Evolutionary conservation across 306 rosid genomes (phyloP), one percentile per base, ranked within the genome.

Genomic region (Cicer arietinum): DNA sequence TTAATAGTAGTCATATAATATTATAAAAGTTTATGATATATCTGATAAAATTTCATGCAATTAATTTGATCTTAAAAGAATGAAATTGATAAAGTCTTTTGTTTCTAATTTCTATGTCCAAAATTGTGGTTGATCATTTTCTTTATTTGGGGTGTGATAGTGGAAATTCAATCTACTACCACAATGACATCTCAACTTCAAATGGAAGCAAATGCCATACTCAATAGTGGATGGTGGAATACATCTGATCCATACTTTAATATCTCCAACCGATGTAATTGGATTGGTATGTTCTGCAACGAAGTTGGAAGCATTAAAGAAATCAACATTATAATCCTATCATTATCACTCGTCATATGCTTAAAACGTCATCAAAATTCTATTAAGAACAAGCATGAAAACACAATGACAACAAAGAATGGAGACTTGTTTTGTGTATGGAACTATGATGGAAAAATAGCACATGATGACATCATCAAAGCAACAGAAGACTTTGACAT

Each of bases 171-270:
- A 54, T 54, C 64, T 50, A 2, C n/a, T 50, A 2, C n/a, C 45
- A 7, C 10, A 0, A 0, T 42, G 4, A 2, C 70, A 50, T 35
- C n/a, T 0, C 61, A 46, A 13, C 20, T 14, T 48, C 63, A 18
- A 53, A 9, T 9, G 12, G 74, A 59, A 67, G 67, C 58, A 56
- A 14, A 53, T 7, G 80, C 74, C 44, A 43, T 67, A 43, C 9
- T 43, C 3, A 16, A 3, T 0, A 76, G 80, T 67, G 20, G 59
- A 25, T 76, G 74, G 80, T 66, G 80, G 67, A 13, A 65, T 11
- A n/a, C 1, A 7, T 18, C 13, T 0, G 12, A 3, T 76, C 6
- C 1, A 42, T 0, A 41, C 39, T 1, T 12, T 46, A 13, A 18
- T 13, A 41, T 52, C 7, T 7, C 67, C 3, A 0, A 1, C 11